phyloP scores from a whole-genome alignment of 2,329 filamentous ascomycete species.

The Trichoderma sp. region DNA sequence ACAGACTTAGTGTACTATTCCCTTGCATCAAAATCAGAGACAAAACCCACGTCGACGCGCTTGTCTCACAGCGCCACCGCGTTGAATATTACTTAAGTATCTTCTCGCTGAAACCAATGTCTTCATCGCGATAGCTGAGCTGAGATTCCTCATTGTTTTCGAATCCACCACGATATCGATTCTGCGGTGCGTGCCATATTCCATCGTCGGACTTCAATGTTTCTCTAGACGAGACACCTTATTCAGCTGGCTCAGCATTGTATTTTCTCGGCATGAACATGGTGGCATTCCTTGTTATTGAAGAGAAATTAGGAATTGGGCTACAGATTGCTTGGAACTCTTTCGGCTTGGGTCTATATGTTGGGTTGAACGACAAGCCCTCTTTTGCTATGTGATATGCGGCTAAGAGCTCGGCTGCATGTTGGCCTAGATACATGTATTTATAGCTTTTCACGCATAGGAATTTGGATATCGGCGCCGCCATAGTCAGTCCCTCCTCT shows the following conservation, averaged over 20 bases:
- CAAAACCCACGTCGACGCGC: background rate
- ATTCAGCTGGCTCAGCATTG: background rate
- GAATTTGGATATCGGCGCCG: background rate
- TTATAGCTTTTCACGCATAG: background rate
- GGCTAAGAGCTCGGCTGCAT: background rate
- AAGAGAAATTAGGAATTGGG: background rate
- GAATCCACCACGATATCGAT: background rate
- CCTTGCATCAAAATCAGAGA: background rate
- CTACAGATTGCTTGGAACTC: background rate
- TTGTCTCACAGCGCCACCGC: background rate
- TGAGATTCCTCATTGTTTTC: background rate
- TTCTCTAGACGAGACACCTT: background rate
- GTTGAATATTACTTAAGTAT: background rate
- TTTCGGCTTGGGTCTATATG: background rate
- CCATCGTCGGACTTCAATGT: background rate
- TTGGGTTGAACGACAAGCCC: background rate
- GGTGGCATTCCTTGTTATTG: background rate
- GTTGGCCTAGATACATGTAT: background rate
- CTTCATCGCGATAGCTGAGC: background rate
- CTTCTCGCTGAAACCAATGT: background rate
- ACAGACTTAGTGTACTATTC: too few relatives aligned
- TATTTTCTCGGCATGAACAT: background rate
- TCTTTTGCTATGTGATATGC: background rate
- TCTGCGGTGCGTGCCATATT: background rate
- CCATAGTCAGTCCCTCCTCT: background rate